A percentile compares a stretch with the other conserved stretches of the same genome.
These are phyloP conservation scores for Talaromyces atroroseus DNA, from an alignment of 2,329 filamentous ascomycete genomes.

Conservation along the genomic window DNA sequence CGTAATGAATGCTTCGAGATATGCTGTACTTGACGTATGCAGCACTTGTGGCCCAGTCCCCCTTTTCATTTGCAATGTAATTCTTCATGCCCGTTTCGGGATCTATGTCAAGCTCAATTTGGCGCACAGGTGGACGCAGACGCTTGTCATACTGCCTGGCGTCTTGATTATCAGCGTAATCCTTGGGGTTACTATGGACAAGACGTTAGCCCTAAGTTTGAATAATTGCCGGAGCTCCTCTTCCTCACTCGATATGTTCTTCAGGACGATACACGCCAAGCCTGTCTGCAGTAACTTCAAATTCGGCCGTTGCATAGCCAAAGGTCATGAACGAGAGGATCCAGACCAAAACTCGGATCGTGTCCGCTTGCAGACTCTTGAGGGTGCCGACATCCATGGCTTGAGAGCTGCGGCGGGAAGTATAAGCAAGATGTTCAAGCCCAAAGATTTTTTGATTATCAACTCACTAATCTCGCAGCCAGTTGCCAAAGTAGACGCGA, in stretches of 20 bases:
- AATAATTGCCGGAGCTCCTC: neutral
- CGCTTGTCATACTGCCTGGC: conserved; percentile 71
- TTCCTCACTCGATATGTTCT: conserved; percentile 47
- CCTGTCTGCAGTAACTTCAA: conserved; percentile 74
- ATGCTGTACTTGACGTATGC: conserved; percentile 77
- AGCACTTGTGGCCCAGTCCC: conserved; percentile 82
- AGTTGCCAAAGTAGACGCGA: conserved; percentile 79
- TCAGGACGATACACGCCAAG: conserved; percentile 77
- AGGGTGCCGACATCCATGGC: conserved; percentile 75
- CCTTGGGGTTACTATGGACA: conserved; percentile 60
- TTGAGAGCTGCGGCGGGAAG: conserved; percentile 51
- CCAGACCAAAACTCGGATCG: conserved; percentile 74
- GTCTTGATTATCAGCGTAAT: conserved; percentile 81
- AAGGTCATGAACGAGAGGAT: conserved; percentile 75
- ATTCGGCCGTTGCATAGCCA: conserved; percentile 80
- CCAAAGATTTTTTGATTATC: neutral
- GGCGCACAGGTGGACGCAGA: conserved; percentile 71
- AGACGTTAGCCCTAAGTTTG: neutral
- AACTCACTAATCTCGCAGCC: conserved; percentile 68
- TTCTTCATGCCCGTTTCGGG: conserved; percentile 92
- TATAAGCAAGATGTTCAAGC: neutral
- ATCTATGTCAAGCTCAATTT: conserved; percentile 68
- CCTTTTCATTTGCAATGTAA: conserved; percentile 88
- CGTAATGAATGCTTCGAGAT: conserved; percentile 68
- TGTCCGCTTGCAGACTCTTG: conserved; percentile 71